These are phyloP conservation scores for Myriangium duriaei DNA, from an alignment of 2,329 filamentous ascomycete genomes.

Conservation along the genomic window DNA sequence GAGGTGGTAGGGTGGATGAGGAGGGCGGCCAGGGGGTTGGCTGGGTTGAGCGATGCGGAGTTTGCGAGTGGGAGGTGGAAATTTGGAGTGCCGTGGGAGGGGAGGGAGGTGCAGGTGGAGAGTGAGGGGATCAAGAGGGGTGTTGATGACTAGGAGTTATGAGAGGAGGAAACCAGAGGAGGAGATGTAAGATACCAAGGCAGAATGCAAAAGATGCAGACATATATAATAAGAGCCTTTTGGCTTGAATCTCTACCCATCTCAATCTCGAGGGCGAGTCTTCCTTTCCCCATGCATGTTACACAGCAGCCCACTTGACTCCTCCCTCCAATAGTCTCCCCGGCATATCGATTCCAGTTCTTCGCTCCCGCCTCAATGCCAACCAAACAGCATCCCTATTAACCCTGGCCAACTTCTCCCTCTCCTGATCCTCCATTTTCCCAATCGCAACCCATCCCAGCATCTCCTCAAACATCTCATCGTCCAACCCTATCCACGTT, in stretches of 20 bases:
- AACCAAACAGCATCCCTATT: conserved; percentile 74
- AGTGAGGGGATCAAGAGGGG: conserved; percentile 18
- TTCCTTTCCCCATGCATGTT: no score
- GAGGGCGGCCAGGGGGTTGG: conserved; percentile 42
- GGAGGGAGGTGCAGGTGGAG: conserved; percentile 23
- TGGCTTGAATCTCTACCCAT: no score
- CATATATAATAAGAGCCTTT: no score
- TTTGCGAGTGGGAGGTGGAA: conserved; percentile 36
- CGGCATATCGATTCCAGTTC: background rate
- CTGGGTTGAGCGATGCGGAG: conserved; percentile 40
- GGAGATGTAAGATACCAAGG: background rate
- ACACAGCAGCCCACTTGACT: no score
- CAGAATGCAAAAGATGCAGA: background rate
- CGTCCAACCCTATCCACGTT: conserved; percentile 50
- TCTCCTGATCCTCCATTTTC: conserved; percentile 34
- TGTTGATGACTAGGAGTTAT: conserved; percentile 15
- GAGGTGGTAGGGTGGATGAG: conserved; percentile 52
- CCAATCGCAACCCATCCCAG: conserved; percentile 44
- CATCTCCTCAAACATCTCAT: conserved; percentile 59
- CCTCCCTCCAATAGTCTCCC: conserved; percentile 1
- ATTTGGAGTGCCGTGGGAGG: conserved; percentile 33
- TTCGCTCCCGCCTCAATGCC: conserved; percentile 1
- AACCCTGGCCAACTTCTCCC: conserved; percentile 46
- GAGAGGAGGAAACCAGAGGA: conserved; percentile 19
- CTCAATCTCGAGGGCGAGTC: no score